Conservation (phyloP, 75 land plant genomes). For the Pseudotsuga menziesii region DNA sequence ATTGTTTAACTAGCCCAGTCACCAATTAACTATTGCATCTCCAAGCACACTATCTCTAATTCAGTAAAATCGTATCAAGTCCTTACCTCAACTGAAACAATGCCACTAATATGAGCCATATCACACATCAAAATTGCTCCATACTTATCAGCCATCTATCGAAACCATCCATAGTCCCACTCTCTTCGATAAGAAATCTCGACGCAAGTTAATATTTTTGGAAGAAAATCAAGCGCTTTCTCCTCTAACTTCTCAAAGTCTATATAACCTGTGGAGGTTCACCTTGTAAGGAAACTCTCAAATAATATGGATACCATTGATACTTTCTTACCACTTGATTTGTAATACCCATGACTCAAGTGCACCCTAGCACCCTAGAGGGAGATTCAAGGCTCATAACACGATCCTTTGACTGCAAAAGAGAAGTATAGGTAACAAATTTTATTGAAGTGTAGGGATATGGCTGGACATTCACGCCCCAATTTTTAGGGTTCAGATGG, state of each 20-base stretch:
- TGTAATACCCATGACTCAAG: slow-evolving; percentile 79
- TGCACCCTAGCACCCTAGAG: slow-evolving; percentile 82
- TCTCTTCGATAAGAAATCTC: slow-evolving; percentile 94
- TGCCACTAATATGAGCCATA: slow-evolving; percentile 98
- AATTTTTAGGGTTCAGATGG: slow-evolving; percentile 53
- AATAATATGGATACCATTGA: slow-evolving; percentile 93
- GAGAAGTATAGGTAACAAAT: slow-evolving; percentile 83
- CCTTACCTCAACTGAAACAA: slow-evolving; percentile 82
- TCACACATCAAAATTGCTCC: slow-evolving; percentile 95
- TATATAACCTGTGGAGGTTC: slow-evolving; percentile 79
- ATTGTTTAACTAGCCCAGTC: neutral
- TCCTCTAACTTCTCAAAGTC: slow-evolving; percentile 89
- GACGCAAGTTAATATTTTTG: slow-evolving; percentile 88
- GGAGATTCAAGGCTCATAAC: slow-evolving; percentile 89
- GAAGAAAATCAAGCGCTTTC: slow-evolving; percentile 74
- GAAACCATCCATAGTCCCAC: slow-evolving; percentile 81
- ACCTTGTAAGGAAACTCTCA: slow-evolving; percentile 93
- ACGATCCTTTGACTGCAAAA: slow-evolving; percentile 74
- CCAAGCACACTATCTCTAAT: too few relatives aligned
- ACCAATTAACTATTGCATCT: neutral
- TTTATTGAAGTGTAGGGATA: slow-evolving; percentile 92
- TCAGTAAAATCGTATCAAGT: too few relatives aligned
- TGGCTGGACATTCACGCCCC: slow-evolving; percentile 99
- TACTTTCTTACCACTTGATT: slow-evolving; percentile 81
- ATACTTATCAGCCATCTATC: slow-evolving; percentile 87